Evolutionary conservation across 176 grass and related monocot genomes (phyloP), one percentile per base, ranked within the genome.

Genomic region (Zoysia pacifica): DNA sequence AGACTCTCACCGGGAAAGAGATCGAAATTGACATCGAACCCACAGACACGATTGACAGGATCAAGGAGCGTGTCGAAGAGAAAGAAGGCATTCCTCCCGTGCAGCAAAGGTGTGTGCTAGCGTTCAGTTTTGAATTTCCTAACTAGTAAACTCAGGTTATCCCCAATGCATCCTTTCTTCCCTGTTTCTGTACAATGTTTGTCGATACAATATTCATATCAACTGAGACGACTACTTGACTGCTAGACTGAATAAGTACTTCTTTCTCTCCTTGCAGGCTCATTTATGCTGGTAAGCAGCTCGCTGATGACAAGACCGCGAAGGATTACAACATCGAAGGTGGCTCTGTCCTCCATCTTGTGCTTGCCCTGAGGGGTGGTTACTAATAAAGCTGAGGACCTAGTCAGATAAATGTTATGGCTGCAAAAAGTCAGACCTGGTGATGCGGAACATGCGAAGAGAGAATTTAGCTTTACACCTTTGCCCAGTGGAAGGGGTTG

Each of bases 241-340:
- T 9, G 3, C 28, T 3, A 1, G 9, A 35, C 50, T 59, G 68
- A 85, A 2, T 0, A 80, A 69, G 13, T 38, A 46, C 3, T 53
- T 81, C 11, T 11, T 75, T 61, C 39, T 77, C 0, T 50, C 9
- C 39, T 36, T 73, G 67, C 78, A 96, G 97, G 90, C 79, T 99
- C 47, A 96, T 99, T 69, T 99, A 96, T 80, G 97, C 97, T 50
- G 97, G 93, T 47, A 99, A 99, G 88, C 97, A 99, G 82, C 90
- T 99, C 50, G 97, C 97, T 5, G 97, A 99, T 79, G 97, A 99
- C 72, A 99, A 99, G 86, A 96, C 97, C 44, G 97, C 97, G 1
- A 99, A 96, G 82, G 97, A 99, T 45, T 99, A 99, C 88, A 99
- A 99, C 65, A 96, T 99, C 7, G 97, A 99, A 80, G 97, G 97